These are phyloP conservation scores for Rhodotorula toruloides DNA, from an alignment of 768 basidiomycete genomes.

Conservation along the genomic window DNA sequence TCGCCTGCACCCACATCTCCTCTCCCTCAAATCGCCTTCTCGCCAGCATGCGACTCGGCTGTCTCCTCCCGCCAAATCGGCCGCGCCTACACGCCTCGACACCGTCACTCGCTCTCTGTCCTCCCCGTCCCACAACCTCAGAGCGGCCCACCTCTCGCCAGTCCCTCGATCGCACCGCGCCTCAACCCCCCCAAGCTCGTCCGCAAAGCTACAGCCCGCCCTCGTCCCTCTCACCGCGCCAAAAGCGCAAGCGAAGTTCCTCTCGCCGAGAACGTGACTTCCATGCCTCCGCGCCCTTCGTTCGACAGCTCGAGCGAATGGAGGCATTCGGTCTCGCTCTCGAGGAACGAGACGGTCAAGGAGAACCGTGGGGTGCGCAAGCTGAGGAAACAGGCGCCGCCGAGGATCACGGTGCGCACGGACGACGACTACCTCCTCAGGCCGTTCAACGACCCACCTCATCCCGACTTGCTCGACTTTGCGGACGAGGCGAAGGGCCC, in stretches of 20 bases:
- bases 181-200: conserved; percentile 19
- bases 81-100: conserved; percentile 1
- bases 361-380: conserved; percentile 23
- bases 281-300: conserved; percentile 8
- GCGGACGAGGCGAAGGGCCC: not conserved
- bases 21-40: not conserved
- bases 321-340: not conserved
- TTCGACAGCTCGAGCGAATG: too few species aligned
- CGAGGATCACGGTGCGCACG: conserved; percentile 4
- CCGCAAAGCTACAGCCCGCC: not conserved
- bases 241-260: conserved; percentile 17
- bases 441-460: not conserved
- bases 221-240: conserved; percentile 3
- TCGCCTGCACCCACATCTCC: conserved; percentile 5
- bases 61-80: not conserved
- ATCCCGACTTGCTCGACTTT: not conserved
- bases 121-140: not conserved
- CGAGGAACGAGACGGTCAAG: conserved; percentile 20
- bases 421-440: conserved; percentile 26
- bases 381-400: not conserved
- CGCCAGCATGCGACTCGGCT: not conserved
- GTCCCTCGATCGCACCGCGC: not conserved
- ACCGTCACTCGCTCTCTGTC: conserved; percentile 19
- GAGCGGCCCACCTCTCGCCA: conserved; percentile 1
- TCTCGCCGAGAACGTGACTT: not conserved